A percentile compares a stretch with the other conserved stretches of the same genome.
phyloP scores from a whole-genome alignment of 208 protist genomes.

The Herpetomonas samuelpessoai region DNA sequence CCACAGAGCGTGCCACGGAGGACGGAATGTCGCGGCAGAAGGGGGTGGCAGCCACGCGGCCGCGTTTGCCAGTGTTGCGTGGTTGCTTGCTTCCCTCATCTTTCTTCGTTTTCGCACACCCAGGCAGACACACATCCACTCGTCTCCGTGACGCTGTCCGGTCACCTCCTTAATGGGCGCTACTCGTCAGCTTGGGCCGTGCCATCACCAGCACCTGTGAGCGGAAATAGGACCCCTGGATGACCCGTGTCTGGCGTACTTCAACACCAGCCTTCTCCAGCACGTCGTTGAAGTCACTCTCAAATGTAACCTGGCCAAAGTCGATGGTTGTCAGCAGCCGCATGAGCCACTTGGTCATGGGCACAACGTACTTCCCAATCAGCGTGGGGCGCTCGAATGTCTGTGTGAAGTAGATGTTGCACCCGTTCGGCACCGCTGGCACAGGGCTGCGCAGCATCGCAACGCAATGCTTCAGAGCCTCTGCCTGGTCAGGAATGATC shows the following conservation, averaged over 20 bases:
- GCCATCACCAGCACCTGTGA: constrained; percentile 64
- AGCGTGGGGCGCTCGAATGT: constrained; percentile 70
- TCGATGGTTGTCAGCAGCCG: constrained; percentile 68
- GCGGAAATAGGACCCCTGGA: constrained; percentile 44
- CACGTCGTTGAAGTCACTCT: constrained; percentile 59
- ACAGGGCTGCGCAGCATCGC: constrained; percentile 57
- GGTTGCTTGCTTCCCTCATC: no score
- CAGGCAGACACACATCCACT: no score
- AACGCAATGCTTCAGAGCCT: constrained; percentile 57
- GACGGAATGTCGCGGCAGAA: no score
- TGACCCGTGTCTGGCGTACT: constrained; percentile 39
- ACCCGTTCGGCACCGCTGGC: constrained; percentile 30
- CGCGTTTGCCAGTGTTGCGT: no score
- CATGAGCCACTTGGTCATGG: constrained; percentile 55
- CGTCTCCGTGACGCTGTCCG: not conserved
- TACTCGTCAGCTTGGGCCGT: constrained; percentile 25
- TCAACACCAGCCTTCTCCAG: constrained; percentile 51
- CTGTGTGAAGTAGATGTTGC: constrained; percentile 78
- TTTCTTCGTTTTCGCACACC: no score
- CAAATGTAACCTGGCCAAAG: constrained; percentile 82
- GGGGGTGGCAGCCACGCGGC: no score
- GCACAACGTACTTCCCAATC: constrained; percentile 50
- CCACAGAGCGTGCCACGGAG: no score
- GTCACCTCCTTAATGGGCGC: not conserved
- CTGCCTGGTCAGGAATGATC: constrained; percentile 54